A percentile compares a stretch with the other conserved stretches of the same genome.
Evolutionary conservation across 768 basidiomycete genomes (phyloP).

Genomic region (Leccinum disarticulatum): DNA sequence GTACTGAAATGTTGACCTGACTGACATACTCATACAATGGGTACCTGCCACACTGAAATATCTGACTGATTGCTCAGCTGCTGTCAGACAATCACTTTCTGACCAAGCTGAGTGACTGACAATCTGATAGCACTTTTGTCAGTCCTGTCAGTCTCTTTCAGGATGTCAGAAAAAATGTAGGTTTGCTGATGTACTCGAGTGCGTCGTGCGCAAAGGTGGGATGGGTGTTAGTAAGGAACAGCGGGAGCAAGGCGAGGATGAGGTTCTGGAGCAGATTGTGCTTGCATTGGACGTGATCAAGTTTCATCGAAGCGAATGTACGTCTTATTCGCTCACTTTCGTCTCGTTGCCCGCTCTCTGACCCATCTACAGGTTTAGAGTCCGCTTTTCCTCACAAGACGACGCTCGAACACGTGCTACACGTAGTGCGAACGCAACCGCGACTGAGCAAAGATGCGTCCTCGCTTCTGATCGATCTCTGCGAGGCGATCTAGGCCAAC

Average conservation of each 20-base stretch:
- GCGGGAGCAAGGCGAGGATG: slow-evolving; percentile 42
- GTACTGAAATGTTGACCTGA: too few relatives aligned
- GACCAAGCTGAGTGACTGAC: too few relatives aligned
- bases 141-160: too few relatives aligned
- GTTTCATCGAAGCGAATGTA: slow-evolving; percentile 35
- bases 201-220: slow-evolving; percentile 69
- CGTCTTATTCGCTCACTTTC: slow-evolving; percentile 6
- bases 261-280: slow-evolving; percentile 77
- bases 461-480: slow-evolving; percentile 75
- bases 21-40: too few relatives aligned
- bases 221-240: slow-evolving; percentile 39
- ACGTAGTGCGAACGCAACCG: slow-evolving; percentile 74
- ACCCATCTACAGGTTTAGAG: slow-evolving; percentile 55
- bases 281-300: slow-evolving; percentile 49
- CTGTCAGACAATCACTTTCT: too few relatives aligned
- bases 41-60: too few relatives aligned
- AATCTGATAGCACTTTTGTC: too few relatives aligned
- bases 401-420: slow-evolving; percentile 67
- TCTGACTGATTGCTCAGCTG: too few relatives aligned
- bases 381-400: slow-evolving; percentile 69
- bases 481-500: slow-evolving; percentile 70
- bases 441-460: slow-evolving; percentile 82
- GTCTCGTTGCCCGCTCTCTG: slow-evolving; percentile 2
- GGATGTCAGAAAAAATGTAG: too few relatives aligned
- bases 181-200: slow-evolving; percentile 26